Evolutionary conservation across 768 basidiomycete genomes (phyloP), one percentile per base, ranked within the genome.

Genomic region (Amanita rubescens): DNA sequence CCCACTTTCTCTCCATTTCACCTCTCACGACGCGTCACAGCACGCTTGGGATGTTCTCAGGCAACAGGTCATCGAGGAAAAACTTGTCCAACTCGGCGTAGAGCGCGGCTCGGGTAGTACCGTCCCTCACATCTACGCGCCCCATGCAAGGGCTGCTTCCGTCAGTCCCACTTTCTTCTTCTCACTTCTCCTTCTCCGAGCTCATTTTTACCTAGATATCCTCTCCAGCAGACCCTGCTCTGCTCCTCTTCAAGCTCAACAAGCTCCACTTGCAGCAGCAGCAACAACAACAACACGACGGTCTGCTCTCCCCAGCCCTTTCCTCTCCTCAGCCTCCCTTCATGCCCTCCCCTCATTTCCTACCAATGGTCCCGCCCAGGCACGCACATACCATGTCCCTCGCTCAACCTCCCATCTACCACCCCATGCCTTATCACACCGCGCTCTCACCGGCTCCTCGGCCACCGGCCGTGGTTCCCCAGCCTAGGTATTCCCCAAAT

Each of bases 141-240:
- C 87, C 32, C 90, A 90, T 65, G 85, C 83, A 44, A 81, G 90
- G 55, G 88, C 90, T 55, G 85, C 89, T 51, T 92, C 90, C 58
- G 90, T 92, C 66, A 59, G 83, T 81, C 60, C 51, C 59, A 44
- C n/a, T n/a, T 65, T 58, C 27, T 8, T 8, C 54, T 5, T 38
- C 47, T 58, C 60, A 63, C 63, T 60, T 67, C 60, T 60, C 41
- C n/a, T n/a, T 43, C 56, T 47, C 48, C 32, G 52, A 53, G 56
- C 49, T 38, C n/a, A 50, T 45, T 60, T 53, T 34, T 42, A 46
- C 48, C 62, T n/a, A 93, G 90, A 88, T 92, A 68, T 92, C 90
- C 1, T 91, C 89, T n/a, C 89, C 90, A 25, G 90, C 90, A 3
- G 90, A 92, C 63, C 90, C 90, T 25, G 85, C 87, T 17, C 67